Evolutionary conservation across 331 rosid species (phyloP), one percentile per base, ranked within the genome.

Genomic region (Phaseolus coccineus): DNA sequence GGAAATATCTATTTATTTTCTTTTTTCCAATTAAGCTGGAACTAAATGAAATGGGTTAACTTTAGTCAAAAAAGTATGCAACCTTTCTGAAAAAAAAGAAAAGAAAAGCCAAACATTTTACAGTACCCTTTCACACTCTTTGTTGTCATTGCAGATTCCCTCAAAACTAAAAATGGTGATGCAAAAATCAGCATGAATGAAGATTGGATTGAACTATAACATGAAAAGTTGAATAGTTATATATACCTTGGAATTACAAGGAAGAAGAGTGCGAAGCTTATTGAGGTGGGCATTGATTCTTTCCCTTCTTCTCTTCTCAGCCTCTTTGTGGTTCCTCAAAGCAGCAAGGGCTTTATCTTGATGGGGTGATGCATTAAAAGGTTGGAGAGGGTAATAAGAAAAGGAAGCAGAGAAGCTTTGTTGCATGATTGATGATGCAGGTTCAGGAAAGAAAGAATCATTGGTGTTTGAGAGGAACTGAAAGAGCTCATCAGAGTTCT

Each of bases 291-390:
- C 85, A 66, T 91, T 91, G 71, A 91, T 91, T 79, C 94, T 71
- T 84, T 91, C 91, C 63, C 97, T 82, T 68, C 97, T 78, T 33
- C 97, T 84, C 84, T 91, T 91, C 90, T 91, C 97, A 22, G 97
- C 97, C 81, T 90, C 97, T 79, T 91, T 91, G 85, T 91, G 97
- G 66, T 91, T 91, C 82, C 88, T 88, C 61, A 91, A 57, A 39
- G 97, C 97, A 6, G 88, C 88, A 25, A 90, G 90, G 69, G 97
- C 97, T 82, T 90, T 74, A 42, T 91, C 94, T 9, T 87, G 84
- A 31, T 85, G 88, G 7, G 69, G 42, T 2, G 67, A 28, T 2
- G 82, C 24, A 5, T 84, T 27, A 15, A 63, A 63, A 35, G 47
- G 3, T 33, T 85, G 84, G 65, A 88, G 24, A 40, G 92, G 92